A percentile compares a stretch with the other conserved stretches of the same genome.
Conservation (phyloP, 345 rosid genomes). For the Schrenkiella parvula region DNA sequence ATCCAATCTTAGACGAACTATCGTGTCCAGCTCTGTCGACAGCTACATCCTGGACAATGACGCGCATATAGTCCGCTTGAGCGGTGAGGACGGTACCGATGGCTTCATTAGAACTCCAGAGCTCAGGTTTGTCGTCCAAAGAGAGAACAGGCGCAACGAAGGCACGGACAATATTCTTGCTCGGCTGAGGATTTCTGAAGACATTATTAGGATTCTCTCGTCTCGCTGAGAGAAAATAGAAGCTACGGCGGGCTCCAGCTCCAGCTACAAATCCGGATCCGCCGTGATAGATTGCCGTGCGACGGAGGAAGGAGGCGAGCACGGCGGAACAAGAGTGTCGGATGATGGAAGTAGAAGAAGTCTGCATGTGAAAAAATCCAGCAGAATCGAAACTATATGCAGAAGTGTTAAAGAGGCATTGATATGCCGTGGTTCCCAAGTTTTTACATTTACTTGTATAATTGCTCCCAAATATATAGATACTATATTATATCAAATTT, state of each 20-base stretch:
- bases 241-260: slow-evolving; percentile 19
- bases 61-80: slow-evolving; percentile 93
- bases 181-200: slow-evolving; percentile 42
- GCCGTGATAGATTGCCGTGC: slow-evolving; percentile 16
- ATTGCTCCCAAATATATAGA: too few relatives aligned
- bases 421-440: too few relatives aligned
- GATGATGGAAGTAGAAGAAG: slow-evolving; percentile 41
- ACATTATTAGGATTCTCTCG: slow-evolving; percentile 41
- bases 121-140: slow-evolving; percentile 39
- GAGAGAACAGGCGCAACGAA: slow-evolving; percentile 63
- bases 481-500: too few relatives aligned
- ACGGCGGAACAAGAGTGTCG: slow-evolving; percentile 28
- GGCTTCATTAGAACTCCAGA: slow-evolving; percentile 59
- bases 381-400: too few relatives aligned
- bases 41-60: slow-evolving; percentile 40
- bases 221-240: slow-evolving; percentile 36
- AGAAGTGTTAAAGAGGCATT: too few relatives aligned
- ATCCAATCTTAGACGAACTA: slow-evolving; percentile 28
- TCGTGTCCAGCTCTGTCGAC: neutral
- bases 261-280: neutral
- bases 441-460: too few relatives aligned
- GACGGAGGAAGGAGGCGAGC: slow-evolving; percentile 36
- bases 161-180: slow-evolving; percentile 59
- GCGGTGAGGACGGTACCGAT: slow-evolving; percentile 73
- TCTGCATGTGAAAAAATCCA: slow-evolving; percentile 38